Evolutionary conservation across 768 basidiomycete species (phyloP), one percentile per base, ranked within the genome.

Genomic region (Boletus tomentosulus): DNA sequence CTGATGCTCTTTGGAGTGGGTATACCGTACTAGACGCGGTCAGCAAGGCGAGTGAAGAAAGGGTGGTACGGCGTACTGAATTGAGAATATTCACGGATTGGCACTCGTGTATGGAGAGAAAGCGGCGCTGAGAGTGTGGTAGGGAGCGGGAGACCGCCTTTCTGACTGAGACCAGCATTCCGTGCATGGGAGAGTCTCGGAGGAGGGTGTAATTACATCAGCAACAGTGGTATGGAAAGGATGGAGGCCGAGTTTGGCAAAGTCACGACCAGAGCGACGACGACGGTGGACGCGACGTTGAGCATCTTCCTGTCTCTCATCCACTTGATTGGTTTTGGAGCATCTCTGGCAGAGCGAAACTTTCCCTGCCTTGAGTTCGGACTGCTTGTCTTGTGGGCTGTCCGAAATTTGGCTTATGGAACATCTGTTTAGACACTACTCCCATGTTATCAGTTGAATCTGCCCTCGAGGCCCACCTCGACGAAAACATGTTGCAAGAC

Each of bases 71-170:
- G 66, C 78, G 64, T 68, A 98, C 96, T 59, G 92, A 86, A 76
- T 98, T 97, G 62, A 99, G 82, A 44, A 99, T 79, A 59, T 87
- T 86, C 72, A 98, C 89, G 42, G 94, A 96, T 73, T 98, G 95
- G 76, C 97, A 92, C 76, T 99, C 97, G 74, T 99, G 97, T 65
- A 99, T 94, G 25, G 93, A 96, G 64, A 98, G 84, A 70, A 85
- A 89, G 59, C 94, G 90, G 76, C 80, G 89, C 81, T 95, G 93
- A 70, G 39, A 41, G 39, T 9, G 22, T 41, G 39, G 9, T 24
- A 27, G 44, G 37, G 8, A 25, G 35, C 86, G 83, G 69, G 84
- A 76, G 63, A 87, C 73, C 57, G 83, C 82, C 76, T 81, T 87
- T 75, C 82, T 76, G 60, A 86, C 66, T 49, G 85, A 79, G 59